These are phyloP conservation scores for Penicillium pancosmium DNA, from an alignment of 495 filamentous ascomycete species.

Conservation along the genomic window DNA sequence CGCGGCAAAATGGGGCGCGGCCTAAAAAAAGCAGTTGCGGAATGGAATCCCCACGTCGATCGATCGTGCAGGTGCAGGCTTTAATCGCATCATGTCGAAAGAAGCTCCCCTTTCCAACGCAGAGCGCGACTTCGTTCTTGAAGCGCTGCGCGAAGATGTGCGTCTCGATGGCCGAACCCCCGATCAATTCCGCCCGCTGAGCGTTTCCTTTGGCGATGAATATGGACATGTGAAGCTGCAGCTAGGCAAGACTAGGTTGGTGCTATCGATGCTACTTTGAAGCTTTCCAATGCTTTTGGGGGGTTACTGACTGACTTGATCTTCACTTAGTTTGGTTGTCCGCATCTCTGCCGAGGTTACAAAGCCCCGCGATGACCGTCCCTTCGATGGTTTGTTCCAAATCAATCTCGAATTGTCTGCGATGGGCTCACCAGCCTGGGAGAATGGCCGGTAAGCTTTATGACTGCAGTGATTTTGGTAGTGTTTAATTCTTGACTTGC, in stretches of 20 bases:
- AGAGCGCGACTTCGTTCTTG: slow-evolving; percentile 74
- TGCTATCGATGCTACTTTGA: background rate
- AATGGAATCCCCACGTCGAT: slow-evolving; percentile 28
- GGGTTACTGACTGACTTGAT: background rate
- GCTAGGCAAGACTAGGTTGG: slow-evolving; percentile 86
- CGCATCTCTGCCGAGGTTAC: slow-evolving; percentile 87
- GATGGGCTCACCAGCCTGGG: slow-evolving; percentile 92
- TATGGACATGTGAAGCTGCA: slow-evolving; percentile 89
- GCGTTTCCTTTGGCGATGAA: slow-evolving; percentile 83
- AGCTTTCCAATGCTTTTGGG: background rate
- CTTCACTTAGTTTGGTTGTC: slow-evolving; percentile 66
- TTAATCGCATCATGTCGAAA: slow-evolving; percentile 70
- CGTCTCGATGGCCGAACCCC: slow-evolving; percentile 81
- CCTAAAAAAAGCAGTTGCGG: slow-evolving; percentile 29
- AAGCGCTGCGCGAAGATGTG: slow-evolving; percentile 73
- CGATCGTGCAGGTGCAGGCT: slow-evolving; percentile 17
- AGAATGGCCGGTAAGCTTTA: slow-evolving; percentile 69
- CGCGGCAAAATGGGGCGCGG: slow-evolving; percentile 23
- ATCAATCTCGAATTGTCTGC: slow-evolving; percentile 88
- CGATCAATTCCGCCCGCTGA: slow-evolving; percentile 75
- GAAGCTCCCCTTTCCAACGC: slow-evolving; percentile 81
- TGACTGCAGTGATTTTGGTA: background rate
- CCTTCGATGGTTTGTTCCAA: slow-evolving; percentile 91
- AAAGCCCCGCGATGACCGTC: slow-evolving; percentile 80
- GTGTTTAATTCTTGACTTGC: slow-evolving; percentile 3